Conservation (phyloP, 176 grass and related monocot species). For the Carex cristatella region DNA sequence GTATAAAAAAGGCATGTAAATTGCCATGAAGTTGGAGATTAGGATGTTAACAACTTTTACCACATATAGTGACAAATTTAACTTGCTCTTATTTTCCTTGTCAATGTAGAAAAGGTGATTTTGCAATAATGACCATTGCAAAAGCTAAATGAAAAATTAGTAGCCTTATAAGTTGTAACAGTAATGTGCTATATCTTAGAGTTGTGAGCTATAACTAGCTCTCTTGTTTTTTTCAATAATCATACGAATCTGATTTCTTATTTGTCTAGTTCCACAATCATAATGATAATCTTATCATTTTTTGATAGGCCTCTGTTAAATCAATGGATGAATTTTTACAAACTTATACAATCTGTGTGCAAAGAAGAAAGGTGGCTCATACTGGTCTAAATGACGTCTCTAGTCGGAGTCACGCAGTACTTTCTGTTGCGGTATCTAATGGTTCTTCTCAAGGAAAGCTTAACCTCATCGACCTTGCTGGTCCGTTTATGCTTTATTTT, state of each 20-base stretch:
- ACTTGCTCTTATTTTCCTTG: not conserved
- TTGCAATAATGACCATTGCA: not conserved
- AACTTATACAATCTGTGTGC: conserved; percentile 61
- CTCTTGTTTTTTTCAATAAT: not conserved
- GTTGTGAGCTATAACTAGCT: not conserved
- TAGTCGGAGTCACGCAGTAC: conserved; percentile 78
- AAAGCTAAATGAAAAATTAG: not conserved
- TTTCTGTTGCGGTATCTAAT: conserved; percentile 44
- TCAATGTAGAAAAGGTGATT: not conserved
- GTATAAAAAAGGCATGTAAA: not conserved
- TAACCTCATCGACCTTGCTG: conserved; percentile 90
- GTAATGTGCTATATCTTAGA: not conserved
- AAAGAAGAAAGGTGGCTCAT: conserved; percentile 78
- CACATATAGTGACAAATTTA: not conserved
- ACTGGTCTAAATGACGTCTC: conserved; percentile 72
- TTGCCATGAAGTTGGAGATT: not conserved
- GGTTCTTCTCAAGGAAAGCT: conserved; percentile 67
- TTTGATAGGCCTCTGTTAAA: conserved; percentile 43
- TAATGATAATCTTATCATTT: conserved; percentile 3
- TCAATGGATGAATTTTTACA: conserved; percentile 71
- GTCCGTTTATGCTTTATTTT: conserved; percentile 21
- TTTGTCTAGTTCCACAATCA: not conserved
- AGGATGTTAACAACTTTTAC: not conserved
- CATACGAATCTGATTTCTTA: not conserved
- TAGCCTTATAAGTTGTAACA: not conserved